phyloP scores from a whole-genome alignment of 192 early-diverging fungal genomes.

The Mortierella hygrophila region DNA sequence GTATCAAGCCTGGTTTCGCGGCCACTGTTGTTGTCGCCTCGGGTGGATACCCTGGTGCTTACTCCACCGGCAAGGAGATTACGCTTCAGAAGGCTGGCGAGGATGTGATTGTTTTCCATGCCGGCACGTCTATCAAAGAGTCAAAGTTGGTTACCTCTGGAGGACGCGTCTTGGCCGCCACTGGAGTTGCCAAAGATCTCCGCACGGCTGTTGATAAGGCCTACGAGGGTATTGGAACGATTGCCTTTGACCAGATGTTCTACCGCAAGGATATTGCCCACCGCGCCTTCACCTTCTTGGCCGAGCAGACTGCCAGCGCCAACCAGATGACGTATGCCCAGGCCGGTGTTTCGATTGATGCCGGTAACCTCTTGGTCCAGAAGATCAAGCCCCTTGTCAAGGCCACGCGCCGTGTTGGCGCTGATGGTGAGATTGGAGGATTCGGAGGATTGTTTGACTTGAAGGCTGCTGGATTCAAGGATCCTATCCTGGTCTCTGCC shows the following conservation, averaged over 20 bases:
- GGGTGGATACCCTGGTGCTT: conserved; percentile 91
- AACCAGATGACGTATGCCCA: conserved; percentile 89
- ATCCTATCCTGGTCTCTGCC: conserved; percentile 96
- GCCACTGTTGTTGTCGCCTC: conserved; percentile 95
- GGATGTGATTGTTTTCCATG: conserved; percentile 86
- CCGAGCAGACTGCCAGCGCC: conserved; percentile 37
- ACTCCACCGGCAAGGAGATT: conserved; percentile 87
- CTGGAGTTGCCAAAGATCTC: conserved; percentile 81
- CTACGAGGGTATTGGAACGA: conserved; percentile 72
- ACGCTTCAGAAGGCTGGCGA: conserved; percentile 63
- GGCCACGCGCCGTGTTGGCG: conserved; percentile 91
- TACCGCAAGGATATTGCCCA: conserved; percentile 96
- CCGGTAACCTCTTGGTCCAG: conserved; percentile 95
- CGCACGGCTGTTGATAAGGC: conserved; percentile 84
- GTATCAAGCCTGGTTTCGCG: conserved; percentile 80
- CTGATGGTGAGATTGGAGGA: conserved; percentile 97
- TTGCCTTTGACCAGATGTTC: conserved; percentile 91
- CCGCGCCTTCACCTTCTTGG: conserved; percentile 62
- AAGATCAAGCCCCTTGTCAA: conserved; percentile 96
- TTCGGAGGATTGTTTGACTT: conserved; percentile 99
- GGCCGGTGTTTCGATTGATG: conserved; percentile 97
- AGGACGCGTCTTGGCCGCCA: conserved; percentile 96
- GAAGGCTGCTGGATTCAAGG: conserved; percentile 90
- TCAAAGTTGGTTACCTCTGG: conserved; percentile 86
- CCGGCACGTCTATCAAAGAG: conserved; percentile 78